phyloP scores from a whole-genome alignment of 352 stramenopile genomes.

The Phytophthora meadii region DNA sequence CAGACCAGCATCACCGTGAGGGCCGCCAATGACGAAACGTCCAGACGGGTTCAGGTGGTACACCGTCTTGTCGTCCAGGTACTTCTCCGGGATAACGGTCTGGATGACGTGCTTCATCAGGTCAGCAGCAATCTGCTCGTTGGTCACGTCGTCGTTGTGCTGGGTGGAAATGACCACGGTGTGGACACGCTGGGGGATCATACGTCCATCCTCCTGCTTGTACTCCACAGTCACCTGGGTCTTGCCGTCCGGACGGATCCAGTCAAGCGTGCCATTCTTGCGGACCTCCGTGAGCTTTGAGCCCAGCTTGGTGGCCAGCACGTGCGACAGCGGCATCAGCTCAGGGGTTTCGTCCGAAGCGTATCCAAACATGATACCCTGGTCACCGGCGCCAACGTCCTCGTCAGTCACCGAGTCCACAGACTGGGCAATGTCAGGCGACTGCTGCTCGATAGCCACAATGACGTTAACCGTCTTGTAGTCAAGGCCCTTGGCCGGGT shows the following conservation, averaged over 20 bases:
- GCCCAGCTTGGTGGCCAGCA: slow-evolving; percentile 96
- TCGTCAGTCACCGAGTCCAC: slow-evolving; percentile 97
- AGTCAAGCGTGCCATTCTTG: slow-evolving; percentile 98
- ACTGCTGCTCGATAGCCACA: slow-evolving; percentile 99
- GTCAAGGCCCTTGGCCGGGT: slow-evolving; percentile 98
- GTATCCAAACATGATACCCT: slow-evolving; percentile 96
- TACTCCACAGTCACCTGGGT: slow-evolving; percentile 99
- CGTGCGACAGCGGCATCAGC: slow-evolving; percentile 98
- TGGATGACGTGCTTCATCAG: slow-evolving; percentile 99
- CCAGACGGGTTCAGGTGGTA: slow-evolving; percentile 99
- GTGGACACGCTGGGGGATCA: slow-evolving; percentile 97
- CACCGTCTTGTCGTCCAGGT: slow-evolving; percentile 99
- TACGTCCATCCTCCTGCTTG: slow-evolving; percentile 95
- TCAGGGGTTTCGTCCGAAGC: slow-evolving; percentile 97
- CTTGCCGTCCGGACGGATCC: slow-evolving; percentile 99
- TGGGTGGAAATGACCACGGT: slow-evolving; percentile 99
- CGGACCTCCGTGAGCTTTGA: slow-evolving; percentile 98
- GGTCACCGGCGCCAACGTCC: slow-evolving; percentile 98
- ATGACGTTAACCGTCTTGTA: slow-evolving; percentile 99
- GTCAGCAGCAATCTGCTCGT: slow-evolving; percentile 98
- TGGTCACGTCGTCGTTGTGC: slow-evolving; percentile 98
- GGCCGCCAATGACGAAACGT: slow-evolving; percentile 99
- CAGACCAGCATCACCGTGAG: slow-evolving; percentile 98
- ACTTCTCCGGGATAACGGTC: slow-evolving; percentile 98
- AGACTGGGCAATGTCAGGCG: slow-evolving; percentile 98